Base-by-base conservation (phyloP, 306 rosid species). In the Gleditsia sinensis region DNA sequence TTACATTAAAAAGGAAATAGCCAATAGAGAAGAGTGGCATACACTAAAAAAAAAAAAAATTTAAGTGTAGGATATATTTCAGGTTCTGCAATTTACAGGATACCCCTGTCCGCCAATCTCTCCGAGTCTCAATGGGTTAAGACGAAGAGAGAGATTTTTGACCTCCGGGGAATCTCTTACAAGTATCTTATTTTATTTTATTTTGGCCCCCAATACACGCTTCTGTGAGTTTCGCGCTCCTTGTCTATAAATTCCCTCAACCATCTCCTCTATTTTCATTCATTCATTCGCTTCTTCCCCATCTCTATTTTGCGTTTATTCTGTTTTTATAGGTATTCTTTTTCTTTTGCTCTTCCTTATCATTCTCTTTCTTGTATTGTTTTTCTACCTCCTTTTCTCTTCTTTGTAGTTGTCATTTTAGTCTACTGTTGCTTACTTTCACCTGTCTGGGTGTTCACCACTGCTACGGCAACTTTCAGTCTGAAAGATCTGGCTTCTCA, bases 241-340 rank as follows among this genome's bases (percentile, higher is more conserved):
- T 39, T 14, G 40, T 42, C 86, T 82, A 85, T 85, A 82, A 85
- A 85, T 79, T 48, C 16, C 56, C 64, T 19, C 77, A n/a, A 19
- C 48, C 63, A 10, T 45, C 72, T 0, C 77, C 30, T 66, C 65
- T 17, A 3, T 51, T 43, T 78, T 1, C 79, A 85, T 76, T 64
- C 78, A 69, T 76, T 71, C 74, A 59, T 37, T 72, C 65, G 40
- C 75, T 20, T 30, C 69, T 55, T 33, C 70, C 42, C 39, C 72
- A 33, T 10, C 28, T 74, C 66, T 55, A 11, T 78, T 74, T 78
- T 78, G 67, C 81, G 83, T 83, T 83, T 54, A 70, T 30, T 83
- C 68, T 83, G 54, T 75, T 76, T 80, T 43, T 57, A 0, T 45
- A 69, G 75, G 87, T 83, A 72, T 32, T 53, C 24, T 54, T 20